phyloP scores from a whole-genome alignment of 2,329 filamentous ascomycete genomes.

The Alternaria novae-zelandiae region DNA sequence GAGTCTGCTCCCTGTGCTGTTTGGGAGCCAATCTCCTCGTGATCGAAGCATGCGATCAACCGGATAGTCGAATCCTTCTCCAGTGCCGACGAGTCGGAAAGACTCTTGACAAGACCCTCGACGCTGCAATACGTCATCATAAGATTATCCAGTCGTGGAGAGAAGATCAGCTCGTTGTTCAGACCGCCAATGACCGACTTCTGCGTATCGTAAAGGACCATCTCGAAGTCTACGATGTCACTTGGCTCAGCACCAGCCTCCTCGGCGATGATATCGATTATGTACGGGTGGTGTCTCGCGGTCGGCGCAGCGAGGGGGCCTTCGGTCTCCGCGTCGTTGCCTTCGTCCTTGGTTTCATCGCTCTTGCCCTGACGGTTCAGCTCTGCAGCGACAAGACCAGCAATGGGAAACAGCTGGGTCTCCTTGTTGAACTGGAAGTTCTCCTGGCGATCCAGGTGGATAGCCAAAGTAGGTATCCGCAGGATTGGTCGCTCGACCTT shows the following conservation, averaged over 20 bases:
- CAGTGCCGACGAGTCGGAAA: conserved; percentile 68
- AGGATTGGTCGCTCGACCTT: conserved; percentile 91
- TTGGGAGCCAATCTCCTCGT: conserved; percentile 93
- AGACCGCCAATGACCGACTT: conserved; percentile 87
- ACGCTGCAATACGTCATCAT: conserved; percentile 96
- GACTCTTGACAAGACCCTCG: conserved; percentile 81
- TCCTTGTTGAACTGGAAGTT: conserved; percentile 97
- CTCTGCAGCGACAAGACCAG: conserved; percentile 84
- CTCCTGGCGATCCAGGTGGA: conserved; percentile 86
- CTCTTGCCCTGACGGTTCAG: conserved; percentile 75
- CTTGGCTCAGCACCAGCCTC: conserved; percentile 74
- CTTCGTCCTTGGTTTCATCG: conserved; percentile 55
- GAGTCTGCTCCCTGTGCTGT: conserved; percentile 94
- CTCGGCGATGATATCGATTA: conserved; percentile 83
- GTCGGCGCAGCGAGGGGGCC: conserved; percentile 72
- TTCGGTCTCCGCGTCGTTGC: conserved; percentile 45
- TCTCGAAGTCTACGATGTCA: conserved; percentile 89
- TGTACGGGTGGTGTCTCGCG: conserved; percentile 85
- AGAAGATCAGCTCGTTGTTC: conserved; percentile 94
- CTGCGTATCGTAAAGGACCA: conserved; percentile 96
- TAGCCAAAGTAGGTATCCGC: conserved; percentile 89
- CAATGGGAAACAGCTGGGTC: conserved; percentile 91
- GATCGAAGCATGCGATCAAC: conserved; percentile 93
- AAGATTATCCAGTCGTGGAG: conserved; percentile 92
- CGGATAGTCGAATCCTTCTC: conserved; percentile 82